Conservation (phyloP, 179 eudicot species). For the Actinidia polygama region DNA sequence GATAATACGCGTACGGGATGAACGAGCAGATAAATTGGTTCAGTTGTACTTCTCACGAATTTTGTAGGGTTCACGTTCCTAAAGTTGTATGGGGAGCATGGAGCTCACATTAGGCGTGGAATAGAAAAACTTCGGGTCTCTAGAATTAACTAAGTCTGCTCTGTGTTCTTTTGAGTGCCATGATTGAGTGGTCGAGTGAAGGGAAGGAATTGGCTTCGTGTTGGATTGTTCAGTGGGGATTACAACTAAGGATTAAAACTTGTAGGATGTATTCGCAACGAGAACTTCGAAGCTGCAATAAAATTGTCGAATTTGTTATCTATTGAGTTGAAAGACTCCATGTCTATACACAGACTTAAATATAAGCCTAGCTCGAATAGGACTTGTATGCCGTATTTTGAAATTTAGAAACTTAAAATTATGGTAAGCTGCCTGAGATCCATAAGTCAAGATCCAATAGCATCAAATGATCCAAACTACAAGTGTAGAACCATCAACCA, state of each 20-base stretch:
- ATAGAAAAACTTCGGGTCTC: too few relatives aligned
- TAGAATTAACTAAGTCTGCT: too few relatives aligned
- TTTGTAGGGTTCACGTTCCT: too few relatives aligned
- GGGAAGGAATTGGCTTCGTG: too few relatives aligned
- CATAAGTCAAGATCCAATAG: background rate
- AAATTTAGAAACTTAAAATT: background rate
- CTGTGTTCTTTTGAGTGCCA: too few relatives aligned
- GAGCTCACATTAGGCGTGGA: too few relatives aligned
- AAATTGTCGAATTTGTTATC: background rate
- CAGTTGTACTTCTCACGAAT: too few relatives aligned
- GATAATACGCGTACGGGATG: too few relatives aligned
- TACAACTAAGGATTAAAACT: background rate
- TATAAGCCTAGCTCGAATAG: background rate
- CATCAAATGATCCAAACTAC: background rate
- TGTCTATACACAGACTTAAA: background rate
- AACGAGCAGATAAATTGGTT: too few relatives aligned
- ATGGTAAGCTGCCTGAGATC: background rate
- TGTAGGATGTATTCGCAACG: background rate
- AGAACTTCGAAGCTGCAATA: background rate
- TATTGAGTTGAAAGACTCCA: background rate
- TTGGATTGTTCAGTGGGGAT: too few relatives aligned
- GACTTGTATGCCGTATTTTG: background rate
- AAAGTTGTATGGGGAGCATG: too few relatives aligned
- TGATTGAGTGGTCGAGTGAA: too few relatives aligned
- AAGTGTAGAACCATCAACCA: background rate